Evolutionary conservation across 192 early-diverging fungal species (phyloP).

Genomic region (Coemansia sp.): DNA sequence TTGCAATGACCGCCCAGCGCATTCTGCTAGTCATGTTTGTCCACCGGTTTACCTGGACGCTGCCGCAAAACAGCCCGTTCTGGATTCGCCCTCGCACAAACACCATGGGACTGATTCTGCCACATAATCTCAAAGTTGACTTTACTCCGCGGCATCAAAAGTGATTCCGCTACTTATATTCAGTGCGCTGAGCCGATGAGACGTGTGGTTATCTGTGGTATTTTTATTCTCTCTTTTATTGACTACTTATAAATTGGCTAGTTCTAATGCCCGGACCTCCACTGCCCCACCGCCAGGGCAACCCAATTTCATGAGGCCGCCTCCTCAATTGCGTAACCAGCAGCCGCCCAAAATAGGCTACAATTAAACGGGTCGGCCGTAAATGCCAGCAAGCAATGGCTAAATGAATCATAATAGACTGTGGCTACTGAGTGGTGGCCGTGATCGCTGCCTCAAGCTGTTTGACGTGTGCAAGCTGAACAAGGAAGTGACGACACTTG

Average conservation of each 20-base stretch:
- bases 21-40: constrained; percentile 58
- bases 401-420: constrained; percentile 97
- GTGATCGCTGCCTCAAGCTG: constrained; percentile 88
- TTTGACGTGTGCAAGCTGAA: constrained; percentile 95
- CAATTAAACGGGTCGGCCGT: constrained; percentile 22
- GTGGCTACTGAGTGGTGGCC: constrained; percentile 86
- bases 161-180: not conserved
- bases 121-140: constrained; percentile 29
- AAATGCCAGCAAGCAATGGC: constrained; percentile 9
- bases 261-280: constrained; percentile 17
- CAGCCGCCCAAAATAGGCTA: constrained; percentile 19
- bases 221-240: no score
- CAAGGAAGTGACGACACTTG: constrained; percentile 79
- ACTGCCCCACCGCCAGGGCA: constrained; percentile 83
- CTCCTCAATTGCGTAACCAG: constrained; percentile 11
- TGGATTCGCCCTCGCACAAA: constrained; percentile 34
- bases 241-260: no score
- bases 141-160: constrained; percentile 18
- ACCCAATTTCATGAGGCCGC: constrained; percentile 55
- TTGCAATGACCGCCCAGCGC: constrained; percentile 59
- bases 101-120: constrained; percentile 36
- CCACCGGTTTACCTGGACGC: constrained; percentile 49
- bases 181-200: no score
- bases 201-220: no score
- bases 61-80: constrained; percentile 48